A percentile compares a stretch with the other conserved stretches of the same genome.
These are phyloP conservation scores for Apiospora aurea DNA, from an alignment of 2,329 filamentous ascomycete genomes.

Conservation along the genomic window DNA sequence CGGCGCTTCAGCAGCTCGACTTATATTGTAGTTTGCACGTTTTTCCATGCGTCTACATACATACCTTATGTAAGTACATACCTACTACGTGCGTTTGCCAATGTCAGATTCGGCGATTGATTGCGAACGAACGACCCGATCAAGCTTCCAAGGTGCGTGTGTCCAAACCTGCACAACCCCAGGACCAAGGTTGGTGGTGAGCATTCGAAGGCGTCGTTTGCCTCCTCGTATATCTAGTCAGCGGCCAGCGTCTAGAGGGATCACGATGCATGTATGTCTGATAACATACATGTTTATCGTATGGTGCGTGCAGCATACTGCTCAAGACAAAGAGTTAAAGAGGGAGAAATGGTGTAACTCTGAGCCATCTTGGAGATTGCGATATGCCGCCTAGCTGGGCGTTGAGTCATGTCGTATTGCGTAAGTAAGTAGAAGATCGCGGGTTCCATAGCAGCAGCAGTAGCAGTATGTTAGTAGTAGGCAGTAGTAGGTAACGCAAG, in stretches of 20 bases:
- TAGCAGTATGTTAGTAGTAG: not conserved
- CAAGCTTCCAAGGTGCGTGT: not conserved
- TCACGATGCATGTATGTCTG: not conserved
- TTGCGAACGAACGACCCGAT: not conserved
- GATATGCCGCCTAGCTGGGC: slow-evolving; percentile 3
- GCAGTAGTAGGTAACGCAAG: not conserved
- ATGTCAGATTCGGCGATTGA: not conserved
- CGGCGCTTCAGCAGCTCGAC: not conserved
- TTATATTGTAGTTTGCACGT: not conserved
- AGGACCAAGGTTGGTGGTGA: not conserved
- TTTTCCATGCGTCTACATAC: not conserved
- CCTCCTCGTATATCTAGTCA: slow-evolving; percentile 10
- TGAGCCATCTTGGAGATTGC: not conserved
- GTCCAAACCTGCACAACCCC: not conserved
- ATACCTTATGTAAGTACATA: not conserved
- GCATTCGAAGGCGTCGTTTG: not conserved
- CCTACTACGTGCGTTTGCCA: not conserved
- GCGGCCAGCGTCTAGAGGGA: not conserved
- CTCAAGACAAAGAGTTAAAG: not conserved
- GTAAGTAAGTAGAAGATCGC: slow-evolving; percentile 5
- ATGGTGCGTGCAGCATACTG: not conserved
- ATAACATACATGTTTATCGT: slow-evolving; percentile 9
- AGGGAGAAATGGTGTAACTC: not conserved
- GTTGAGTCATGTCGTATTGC: slow-evolving; percentile 19
- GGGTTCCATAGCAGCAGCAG: not conserved